Base-by-base conservation (phyloP, 495 filamentous ascomycete species). In the Entonaema liquescens region DNA sequence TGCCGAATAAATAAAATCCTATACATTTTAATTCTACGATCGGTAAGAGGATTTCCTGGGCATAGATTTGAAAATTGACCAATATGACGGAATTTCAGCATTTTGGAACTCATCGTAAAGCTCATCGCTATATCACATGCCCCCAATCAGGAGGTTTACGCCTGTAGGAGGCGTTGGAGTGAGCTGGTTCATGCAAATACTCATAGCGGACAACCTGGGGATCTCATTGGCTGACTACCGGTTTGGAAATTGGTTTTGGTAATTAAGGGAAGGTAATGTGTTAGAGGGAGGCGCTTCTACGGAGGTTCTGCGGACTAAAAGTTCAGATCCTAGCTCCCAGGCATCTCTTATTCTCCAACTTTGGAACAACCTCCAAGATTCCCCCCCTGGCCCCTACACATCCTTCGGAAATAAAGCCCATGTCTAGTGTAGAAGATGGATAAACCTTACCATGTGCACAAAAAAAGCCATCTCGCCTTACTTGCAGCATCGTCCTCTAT, bases 221-320 rank as follows among this genome's bases (percentile, higher is more conserved):
- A 19, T 64, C 60, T 38, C 0, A 72, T 72, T 72, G 70, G 70
- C n/a, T 29, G 15, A 13, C 1, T 65, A 35, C 25, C 49, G 49
- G 40, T 54, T 33, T 61, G 70, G 70, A 72, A 72, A 72, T 72
- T 72, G 70, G 59, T 6, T 68, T 53, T 60, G 70, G 54, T 65
- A 72, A 72, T 72, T 72, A 72, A 72, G 70, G 70, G 70, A 68
- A 72, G 70, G 70, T 72, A 72, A 53, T 58, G 56, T 68, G 70
- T 72, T 31, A 72, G 70, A 68, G 65, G 68, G 70, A 60, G 65
- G 70, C 70, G 70, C 60, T 72, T 68, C 65, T 65, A 62, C 70
- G 70, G 70, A 72, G 36, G 70, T 72, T 72, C 65, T 68, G 65
- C 70, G 70, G 70, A 35, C 70, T 58, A 72, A 72, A 56, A 54